These are phyloP conservation scores for Diplodia corticola DNA, from an alignment of 2,329 filamentous ascomycete genomes.

Conservation along the genomic window DNA sequence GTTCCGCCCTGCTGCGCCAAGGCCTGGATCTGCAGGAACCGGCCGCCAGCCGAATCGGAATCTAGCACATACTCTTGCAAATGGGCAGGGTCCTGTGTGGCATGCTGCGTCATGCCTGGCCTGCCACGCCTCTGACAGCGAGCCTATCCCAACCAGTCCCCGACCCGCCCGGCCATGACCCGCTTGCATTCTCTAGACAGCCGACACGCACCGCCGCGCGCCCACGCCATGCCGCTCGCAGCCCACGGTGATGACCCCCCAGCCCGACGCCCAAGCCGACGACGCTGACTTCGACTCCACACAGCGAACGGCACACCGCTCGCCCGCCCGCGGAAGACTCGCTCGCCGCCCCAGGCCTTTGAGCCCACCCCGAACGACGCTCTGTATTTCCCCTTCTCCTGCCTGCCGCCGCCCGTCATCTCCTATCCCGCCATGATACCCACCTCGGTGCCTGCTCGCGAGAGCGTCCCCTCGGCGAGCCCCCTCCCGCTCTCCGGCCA, in stretches of 20 bases:
- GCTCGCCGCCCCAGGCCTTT: slow-evolving; percentile 20
- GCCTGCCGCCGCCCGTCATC: slow-evolving; percentile 15
- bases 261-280: slow-evolving; percentile 6
- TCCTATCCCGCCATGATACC: slow-evolving; percentile 11
- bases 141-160: background rate
- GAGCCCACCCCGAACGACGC: slow-evolving; percentile 22
- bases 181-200: slow-evolving; percentile 12
- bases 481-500: slow-evolving; percentile 15
- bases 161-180: background rate
- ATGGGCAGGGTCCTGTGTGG: slow-evolving; percentile 5
- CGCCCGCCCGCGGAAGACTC: background rate
- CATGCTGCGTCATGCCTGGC: slow-evolving; percentile 5
- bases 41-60: slow-evolving; percentile 10
- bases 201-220: background rate
- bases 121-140: slow-evolving; percentile 10
- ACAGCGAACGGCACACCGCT: slow-evolving; percentile 20
- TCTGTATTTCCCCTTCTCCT: slow-evolving; percentile 10
- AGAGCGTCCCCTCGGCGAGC: slow-evolving; percentile 21
- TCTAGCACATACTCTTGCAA: background rate
- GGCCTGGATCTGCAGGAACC: slow-evolving; percentile 4
- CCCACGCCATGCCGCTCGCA: background rate
- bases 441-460: slow-evolving; percentile 20
- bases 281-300: slow-evolving; percentile 11
- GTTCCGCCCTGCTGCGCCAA: slow-evolving; percentile 13
- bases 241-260: slow-evolving; percentile 8